Evolutionary conservation across 441 rosid genomes (phyloP).

Genomic region (Pelargonium myrrhifolium): DNA sequence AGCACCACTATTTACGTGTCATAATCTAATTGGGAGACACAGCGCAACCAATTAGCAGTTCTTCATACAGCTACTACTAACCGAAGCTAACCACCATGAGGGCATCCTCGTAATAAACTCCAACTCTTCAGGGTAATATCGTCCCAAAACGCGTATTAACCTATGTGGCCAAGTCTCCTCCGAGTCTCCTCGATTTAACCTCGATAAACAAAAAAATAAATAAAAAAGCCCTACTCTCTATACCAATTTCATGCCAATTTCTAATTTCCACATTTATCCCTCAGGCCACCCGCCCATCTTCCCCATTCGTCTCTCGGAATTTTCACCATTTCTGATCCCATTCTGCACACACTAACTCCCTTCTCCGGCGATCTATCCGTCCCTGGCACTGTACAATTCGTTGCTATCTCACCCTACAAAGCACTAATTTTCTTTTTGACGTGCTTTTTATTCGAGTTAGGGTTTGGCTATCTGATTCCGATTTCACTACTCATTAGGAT

Average conservation of each 20-base stretch:
- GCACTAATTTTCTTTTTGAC: too few species aligned
- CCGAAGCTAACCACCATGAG: too few species aligned
- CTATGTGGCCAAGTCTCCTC: slow-evolving; percentile 12
- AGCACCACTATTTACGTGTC: not conserved
- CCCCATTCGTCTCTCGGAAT: slow-evolving; percentile 18
- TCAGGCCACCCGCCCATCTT: not conserved
- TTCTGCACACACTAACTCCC: slow-evolving; percentile 7
- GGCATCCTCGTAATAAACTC: not conserved
- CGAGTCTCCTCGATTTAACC: slow-evolving; percentile 13
- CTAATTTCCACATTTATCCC: slow-evolving; percentile 27
- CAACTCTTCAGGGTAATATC: not conserved
- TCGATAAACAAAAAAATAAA: not conserved
- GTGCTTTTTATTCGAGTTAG: slow-evolving; percentile 3
- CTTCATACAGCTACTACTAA: not conserved
- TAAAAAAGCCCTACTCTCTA: too few species aligned
- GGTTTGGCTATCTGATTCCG: slow-evolving; percentile 15
- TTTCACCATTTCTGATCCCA: slow-evolving; percentile 18
- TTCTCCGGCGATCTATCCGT: slow-evolving; percentile 5
- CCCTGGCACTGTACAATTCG: not conserved
- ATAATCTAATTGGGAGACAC: not conserved
- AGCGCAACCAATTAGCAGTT: not conserved
- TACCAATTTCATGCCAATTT: not conserved
- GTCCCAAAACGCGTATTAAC: not conserved
- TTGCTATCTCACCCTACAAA: not conserved
- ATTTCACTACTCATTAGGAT: not conserved